Evolutionary conservation across 805 yeast genomes (phyloP).

Genomic region (Candida verbasci): DNA sequence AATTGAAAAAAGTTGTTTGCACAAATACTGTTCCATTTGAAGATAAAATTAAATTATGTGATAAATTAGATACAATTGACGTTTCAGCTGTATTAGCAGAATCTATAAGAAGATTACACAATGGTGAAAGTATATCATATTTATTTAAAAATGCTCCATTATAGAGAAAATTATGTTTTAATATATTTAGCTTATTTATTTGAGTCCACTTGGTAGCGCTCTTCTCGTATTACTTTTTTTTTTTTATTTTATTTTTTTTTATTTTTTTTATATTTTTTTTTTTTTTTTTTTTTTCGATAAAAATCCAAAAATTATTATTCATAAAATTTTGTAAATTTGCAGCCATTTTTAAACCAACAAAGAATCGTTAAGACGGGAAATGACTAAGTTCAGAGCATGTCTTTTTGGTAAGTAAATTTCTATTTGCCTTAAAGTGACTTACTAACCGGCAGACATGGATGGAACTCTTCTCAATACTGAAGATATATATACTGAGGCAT

Average conservation of each 20-base stretch:
- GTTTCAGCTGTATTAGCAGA: slow-evolving; percentile 74
- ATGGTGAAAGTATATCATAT: slow-evolving; percentile 82
- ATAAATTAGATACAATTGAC: slow-evolving; percentile 65
- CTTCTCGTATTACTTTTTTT: too few species aligned
- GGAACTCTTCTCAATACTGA: slow-evolving; percentile 92
- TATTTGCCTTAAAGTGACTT: too few species aligned
- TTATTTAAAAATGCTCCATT: slow-evolving; percentile 68
- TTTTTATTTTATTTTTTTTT: too few species aligned
- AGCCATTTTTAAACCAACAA: too few species aligned
- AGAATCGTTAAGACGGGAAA: too few species aligned
- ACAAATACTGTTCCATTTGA: slow-evolving; percentile 79
- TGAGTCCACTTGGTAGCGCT: too few species aligned
- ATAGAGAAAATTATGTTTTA: slow-evolving; percentile 11
- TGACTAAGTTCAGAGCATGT: slow-evolving; percentile 50
- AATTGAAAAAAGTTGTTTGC: slow-evolving; percentile 65
- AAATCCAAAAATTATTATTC: too few species aligned
- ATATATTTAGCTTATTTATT: too few species aligned
- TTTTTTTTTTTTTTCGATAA: too few species aligned
- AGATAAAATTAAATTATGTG: slow-evolving; percentile 53
- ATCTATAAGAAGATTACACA: slow-evolving; percentile 78
- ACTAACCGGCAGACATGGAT: slow-evolving; percentile 69
- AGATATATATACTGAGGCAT: slow-evolving; percentile 79
- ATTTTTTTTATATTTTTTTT: too few species aligned
- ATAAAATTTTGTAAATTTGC: too few species aligned
- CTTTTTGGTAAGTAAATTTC: slow-evolving; percentile 58